Evolutionary conservation across 345 rosid species (phyloP).

Genomic region (Lenwebbia sp.): DNA sequence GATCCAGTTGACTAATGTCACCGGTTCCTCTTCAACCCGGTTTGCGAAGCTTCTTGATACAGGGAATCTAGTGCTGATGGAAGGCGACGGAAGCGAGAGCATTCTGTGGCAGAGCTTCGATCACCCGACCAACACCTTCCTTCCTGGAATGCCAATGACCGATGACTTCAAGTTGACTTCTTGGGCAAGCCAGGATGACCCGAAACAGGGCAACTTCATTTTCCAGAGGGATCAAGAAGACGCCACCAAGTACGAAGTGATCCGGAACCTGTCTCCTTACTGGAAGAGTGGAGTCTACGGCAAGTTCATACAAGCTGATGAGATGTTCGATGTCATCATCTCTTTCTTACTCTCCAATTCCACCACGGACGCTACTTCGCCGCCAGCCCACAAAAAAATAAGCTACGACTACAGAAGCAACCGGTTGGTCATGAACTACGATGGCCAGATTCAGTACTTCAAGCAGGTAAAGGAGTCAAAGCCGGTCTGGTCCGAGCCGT

Average conservation of each 20-base stretch:
- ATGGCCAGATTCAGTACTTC: conserved; percentile 14
- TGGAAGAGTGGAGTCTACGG: conserved; percentile 1
- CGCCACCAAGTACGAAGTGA: not conserved
- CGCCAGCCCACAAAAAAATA: not conserved
- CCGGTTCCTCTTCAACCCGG: conserved; percentile 9
- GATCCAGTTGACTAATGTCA: not conserved
- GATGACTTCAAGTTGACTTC: conserved; percentile 16
- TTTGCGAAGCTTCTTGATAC: not conserved
- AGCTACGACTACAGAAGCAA: not conserved
- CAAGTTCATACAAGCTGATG: not conserved
- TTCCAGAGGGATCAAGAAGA: not conserved
- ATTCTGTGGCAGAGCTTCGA: conserved; percentile 36
- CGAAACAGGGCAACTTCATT: conserved; percentile 35
- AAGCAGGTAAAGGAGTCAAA: not conserved
- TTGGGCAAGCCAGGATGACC: conserved; percentile 40
- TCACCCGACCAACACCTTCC: conserved; percentile 40
- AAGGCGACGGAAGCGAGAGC: not conserved
- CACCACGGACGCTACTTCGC: not conserved
- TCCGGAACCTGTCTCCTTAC: no score
- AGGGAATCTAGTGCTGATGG: conserved; percentile 26
- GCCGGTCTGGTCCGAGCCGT: conserved; percentile 9
- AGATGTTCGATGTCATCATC: not conserved
- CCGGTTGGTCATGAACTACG: conserved; percentile 14
- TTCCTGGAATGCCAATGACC: conserved; percentile 40
- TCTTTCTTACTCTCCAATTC: not conserved